Evolutionary conservation across 2,329 filamentous ascomycete species (phyloP), one percentile per base, ranked within the genome.

Genomic region (Colletotrichum aenigma): DNA sequence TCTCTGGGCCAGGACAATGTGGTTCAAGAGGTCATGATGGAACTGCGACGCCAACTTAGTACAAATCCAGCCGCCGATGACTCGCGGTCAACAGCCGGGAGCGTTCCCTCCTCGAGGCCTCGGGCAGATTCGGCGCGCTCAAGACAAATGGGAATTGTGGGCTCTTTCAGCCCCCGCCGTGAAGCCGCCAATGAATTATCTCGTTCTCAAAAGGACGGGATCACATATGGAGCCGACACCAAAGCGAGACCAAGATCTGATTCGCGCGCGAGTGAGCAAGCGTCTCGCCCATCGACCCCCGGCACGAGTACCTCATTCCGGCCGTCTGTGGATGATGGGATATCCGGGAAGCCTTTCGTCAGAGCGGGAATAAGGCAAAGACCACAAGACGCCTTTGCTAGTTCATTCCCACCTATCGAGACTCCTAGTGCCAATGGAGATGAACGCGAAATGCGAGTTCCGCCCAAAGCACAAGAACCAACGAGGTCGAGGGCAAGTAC

Each of bases 341-440:
- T 91, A 32, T 88, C 89, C 8, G 89, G 90, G 26, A 89, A 83
- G 76, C 90, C 90, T 0, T 91, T 91, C 78, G 82, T 89, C 15
- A 85, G 89, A 28, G 88, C 18, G 83, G 82, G 36, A 84, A 82
- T 16, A 80, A 83, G 3, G 83, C 84, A 21, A 78, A 81, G 34
- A 56, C 72, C 64, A 18, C 75, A 30, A 34, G 72, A 75, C 58
- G 26, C 16, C 16, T 56, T 55, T 34, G 60, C 56, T 4, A 69
- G 56, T 7, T 67, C 71, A 8, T 74, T 83, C 13, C 80, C 82
- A 24, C 56, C 67, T 15, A 30, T 30, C 7, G 72, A 68, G 9
- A 62, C 21, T 18, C 24, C 34, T 7, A 69, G 15, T 15, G 9
- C n/a, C 13, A 48, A 58, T 18, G 12, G 56, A 16, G 28, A 60